A percentile compares a stretch with the other conserved stretches of the same genome.
These are phyloP conservation scores for Solanum rostratum DNA, from an alignment of 257 asterid genomes.

Conservation along the genomic window DNA sequence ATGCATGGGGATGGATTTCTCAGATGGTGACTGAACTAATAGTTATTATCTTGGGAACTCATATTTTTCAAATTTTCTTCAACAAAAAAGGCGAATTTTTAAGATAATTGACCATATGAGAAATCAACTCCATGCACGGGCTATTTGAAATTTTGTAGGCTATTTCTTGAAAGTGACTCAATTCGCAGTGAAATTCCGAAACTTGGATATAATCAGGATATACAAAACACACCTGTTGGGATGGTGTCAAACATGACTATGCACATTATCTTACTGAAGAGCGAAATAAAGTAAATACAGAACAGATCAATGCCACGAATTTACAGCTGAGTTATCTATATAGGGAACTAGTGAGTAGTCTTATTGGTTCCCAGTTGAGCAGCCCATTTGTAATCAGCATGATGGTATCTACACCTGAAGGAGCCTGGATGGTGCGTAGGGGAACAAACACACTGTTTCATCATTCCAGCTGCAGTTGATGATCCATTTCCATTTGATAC, in stretches of 20 bases:
- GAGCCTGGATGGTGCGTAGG: conserved; percentile 5
- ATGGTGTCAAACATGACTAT: neutral
- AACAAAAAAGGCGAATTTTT: neutral
- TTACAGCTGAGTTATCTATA: neutral
- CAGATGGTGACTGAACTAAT: neutral
- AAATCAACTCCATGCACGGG: neutral
- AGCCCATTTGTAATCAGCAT: conserved; percentile 1
- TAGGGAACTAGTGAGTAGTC: neutral
- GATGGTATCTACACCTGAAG: conserved; percentile 5
- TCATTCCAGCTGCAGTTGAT: neutral
- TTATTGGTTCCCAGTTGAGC: neutral
- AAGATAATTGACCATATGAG: neutral
- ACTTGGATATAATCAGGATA: neutral
- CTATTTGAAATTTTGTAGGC: neutral
- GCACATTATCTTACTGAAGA: neutral
- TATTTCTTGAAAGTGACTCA: neutral
- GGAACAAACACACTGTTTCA: conserved; percentile 3
- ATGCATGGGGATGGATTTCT: neutral
- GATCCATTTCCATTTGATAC: neutral
- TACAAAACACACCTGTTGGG: neutral
- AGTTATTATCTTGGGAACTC: neutral
- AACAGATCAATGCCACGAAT: neutral
- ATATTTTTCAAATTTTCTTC: neutral
- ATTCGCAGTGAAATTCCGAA: neutral
- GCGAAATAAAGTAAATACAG: neutral